Conservation (phyloP, 352 stramenopile species). For the Phytopythium ostracodes region DNA sequence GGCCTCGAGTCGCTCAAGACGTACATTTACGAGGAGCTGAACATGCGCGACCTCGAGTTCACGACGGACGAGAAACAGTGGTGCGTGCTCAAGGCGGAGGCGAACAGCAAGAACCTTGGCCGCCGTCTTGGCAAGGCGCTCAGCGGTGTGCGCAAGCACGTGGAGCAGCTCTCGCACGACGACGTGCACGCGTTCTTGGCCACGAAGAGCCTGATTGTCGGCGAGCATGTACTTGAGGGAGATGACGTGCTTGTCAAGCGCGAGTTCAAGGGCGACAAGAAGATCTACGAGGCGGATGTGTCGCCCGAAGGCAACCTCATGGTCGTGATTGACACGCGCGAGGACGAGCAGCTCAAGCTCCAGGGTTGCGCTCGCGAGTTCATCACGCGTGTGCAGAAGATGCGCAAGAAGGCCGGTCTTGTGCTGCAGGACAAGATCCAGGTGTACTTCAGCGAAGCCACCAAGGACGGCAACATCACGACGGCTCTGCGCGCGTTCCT, state of each 20-base stretch:
- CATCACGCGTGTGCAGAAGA: constrained; percentile 98
- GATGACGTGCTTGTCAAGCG: constrained; percentile 94
- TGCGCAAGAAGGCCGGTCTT: constrained; percentile 96
- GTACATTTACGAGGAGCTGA: constrained; percentile 98
- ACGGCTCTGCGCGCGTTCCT: constrained; percentile 57
- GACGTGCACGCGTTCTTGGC: constrained; percentile 62
- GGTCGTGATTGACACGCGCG: constrained; percentile 93
- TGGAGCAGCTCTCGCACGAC: constrained; percentile 69
- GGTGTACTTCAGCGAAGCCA: constrained; percentile 91
- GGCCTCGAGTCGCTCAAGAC: constrained; percentile 77
- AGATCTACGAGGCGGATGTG: constrained; percentile 90
- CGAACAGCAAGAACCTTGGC: constrained; percentile 93
- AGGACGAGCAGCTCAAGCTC: constrained; percentile 94
- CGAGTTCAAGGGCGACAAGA: constrained; percentile 91
- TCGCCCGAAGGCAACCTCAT: constrained; percentile 90
- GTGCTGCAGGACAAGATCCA: constrained; percentile 95
- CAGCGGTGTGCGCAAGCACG: constrained; percentile 85
- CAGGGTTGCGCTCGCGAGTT: constrained; percentile 94
- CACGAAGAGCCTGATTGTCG: constrained; percentile 81
- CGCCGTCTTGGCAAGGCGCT: constrained; percentile 97
- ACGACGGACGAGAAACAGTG: constrained; percentile 86
- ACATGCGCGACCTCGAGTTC: constrained; percentile 93
- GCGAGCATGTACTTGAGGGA: constrained; percentile 68
- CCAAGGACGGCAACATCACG: constrained; percentile 52
- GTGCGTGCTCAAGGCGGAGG: constrained; percentile 93